Percentiles rank a stretch among this genome's conserved stretches.
Conservation (phyloP, 768 basidiomycete species). For the Tulasnella sp. region DNA sequence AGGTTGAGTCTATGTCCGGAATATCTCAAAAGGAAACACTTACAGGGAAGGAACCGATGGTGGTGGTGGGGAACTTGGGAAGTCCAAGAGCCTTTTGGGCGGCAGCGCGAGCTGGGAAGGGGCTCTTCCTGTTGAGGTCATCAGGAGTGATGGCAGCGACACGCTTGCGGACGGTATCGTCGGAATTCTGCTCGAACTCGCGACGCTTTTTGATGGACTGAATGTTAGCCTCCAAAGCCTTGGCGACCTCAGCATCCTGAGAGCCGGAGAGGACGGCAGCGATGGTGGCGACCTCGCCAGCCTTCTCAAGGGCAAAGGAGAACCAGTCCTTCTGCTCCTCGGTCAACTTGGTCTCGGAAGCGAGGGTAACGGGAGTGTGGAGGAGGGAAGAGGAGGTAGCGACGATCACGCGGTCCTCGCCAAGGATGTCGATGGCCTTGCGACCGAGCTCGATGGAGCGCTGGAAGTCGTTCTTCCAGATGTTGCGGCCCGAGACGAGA, state of each 20-base stretch:
- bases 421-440: conserved; percentile 74
- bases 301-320: conserved; percentile 96
- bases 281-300: conserved; percentile 75
- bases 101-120: conserved; percentile 78
- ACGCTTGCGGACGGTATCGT: conserved; percentile 90
- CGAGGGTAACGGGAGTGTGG: conserved; percentile 94
- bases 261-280: conserved; percentile 79
- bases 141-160: conserved; percentile 84
- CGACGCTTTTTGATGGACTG: conserved; percentile 87
- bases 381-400: conserved; percentile 96
- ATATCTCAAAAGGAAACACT: conserved; percentile 19
- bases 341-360: conserved; percentile 83
- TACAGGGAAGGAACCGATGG: conserved; percentile 96
- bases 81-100: conserved; percentile 82
- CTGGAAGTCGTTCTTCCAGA: conserved; percentile 96
- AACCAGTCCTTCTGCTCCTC: conserved; percentile 93
- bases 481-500: conserved; percentile 94
- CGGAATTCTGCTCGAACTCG: conserved; percentile 85
- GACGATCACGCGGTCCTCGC: conserved; percentile 78
- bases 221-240: conserved; percentile 80
- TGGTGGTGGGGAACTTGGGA: conserved; percentile 97
- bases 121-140: conserved; percentile 75
- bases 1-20: conserved; percentile 12
- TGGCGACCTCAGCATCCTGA: conserved; percentile 56
- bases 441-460: conserved; percentile 72